Conservation (phyloP, 108 stramenopile species). For the Pseudonitzschia pungens region DNA sequence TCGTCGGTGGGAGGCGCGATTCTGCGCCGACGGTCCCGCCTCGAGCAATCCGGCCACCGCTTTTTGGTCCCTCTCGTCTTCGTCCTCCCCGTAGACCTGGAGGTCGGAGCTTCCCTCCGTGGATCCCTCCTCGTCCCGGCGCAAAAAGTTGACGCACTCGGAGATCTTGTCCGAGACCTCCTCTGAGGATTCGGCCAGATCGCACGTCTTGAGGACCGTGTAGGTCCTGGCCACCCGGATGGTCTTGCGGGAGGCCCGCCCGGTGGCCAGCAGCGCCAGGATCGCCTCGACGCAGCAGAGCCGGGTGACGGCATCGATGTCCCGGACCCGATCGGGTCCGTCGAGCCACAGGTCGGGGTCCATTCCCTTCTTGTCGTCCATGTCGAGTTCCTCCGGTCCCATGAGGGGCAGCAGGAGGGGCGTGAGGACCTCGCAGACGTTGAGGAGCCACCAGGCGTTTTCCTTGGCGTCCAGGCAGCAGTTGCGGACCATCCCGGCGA, state of each 20-base stretch:
- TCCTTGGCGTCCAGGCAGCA: slow-evolving; percentile 77
- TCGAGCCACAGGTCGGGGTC: slow-evolving; percentile 87
- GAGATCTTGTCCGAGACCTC: slow-evolving; percentile 75
- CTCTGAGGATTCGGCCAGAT: slow-evolving; percentile 86
- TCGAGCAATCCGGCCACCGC: background rate
- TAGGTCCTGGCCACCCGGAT: slow-evolving; percentile 61
- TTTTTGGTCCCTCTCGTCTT: background rate
- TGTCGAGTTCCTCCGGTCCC: slow-evolving; percentile 83
- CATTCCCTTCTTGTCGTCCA: slow-evolving; percentile 83
- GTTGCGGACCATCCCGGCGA: slow-evolving; percentile 83
- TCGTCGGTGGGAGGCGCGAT: background rate
- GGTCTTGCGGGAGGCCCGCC: slow-evolving; percentile 64
- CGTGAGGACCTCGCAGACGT: slow-evolving; percentile 63
- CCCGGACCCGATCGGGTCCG: slow-evolving; percentile 79
- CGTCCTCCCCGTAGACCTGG: slow-evolving; percentile 32
- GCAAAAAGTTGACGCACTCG: slow-evolving; percentile 86
- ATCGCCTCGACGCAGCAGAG: slow-evolving; percentile 70
- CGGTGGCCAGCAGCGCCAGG: slow-evolving; percentile 68
- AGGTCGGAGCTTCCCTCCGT: slow-evolving; percentile 80
- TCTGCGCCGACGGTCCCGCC: background rate
- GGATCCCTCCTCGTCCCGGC: slow-evolving; percentile 83
- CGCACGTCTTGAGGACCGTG: slow-evolving; percentile 80
- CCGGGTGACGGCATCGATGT: slow-evolving; percentile 61
- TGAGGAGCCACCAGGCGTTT: slow-evolving; percentile 80
- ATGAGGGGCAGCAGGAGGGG: slow-evolving; percentile 66